A percentile compares a stretch with the other conserved stretches of the same genome.
Evolutionary conservation across 495 filamentous ascomycete species (phyloP).

Genomic region (Penicillium soppii): DNA sequence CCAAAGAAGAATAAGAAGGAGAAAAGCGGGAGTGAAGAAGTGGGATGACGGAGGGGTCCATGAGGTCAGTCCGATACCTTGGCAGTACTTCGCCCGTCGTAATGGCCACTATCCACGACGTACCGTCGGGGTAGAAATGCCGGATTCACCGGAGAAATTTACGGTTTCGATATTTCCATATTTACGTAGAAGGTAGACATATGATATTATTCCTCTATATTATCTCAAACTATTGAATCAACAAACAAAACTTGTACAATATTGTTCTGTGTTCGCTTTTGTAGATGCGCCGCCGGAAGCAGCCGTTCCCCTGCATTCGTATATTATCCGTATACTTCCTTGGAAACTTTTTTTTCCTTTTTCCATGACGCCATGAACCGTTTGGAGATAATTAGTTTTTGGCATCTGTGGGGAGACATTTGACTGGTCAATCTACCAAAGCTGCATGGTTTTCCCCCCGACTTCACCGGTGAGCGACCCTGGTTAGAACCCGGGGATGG

Average conservation of each 20-base stretch:
- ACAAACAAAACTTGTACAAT: background rate
- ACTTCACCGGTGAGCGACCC: conserved; percentile 32
- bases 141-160: conserved; percentile 31
- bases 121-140: conserved; percentile 12
- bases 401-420: conserved; percentile 19
- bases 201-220: too few relatives aligned
- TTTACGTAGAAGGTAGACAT: too few relatives aligned
- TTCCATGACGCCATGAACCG: conserved; percentile 18
- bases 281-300: conserved; percentile 10
- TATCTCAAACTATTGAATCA: background rate
- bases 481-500: conserved; percentile 19
- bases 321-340: background rate
- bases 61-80: conserved; percentile 37
- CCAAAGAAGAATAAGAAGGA: conserved; percentile 13
- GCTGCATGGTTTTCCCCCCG: conserved; percentile 19
- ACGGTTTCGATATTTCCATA: background rate
- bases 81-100: conserved; percentile 4
- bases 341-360: conserved; percentile 1
- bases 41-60: conserved; percentile 30
- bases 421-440: conserved; percentile 18
- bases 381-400: conserved; percentile 8
- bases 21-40: conserved; percentile 10
- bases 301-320: conserved; percentile 4
- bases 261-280: background rate
- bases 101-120: background rate